A percentile compares a stretch with the other conserved stretches of the same genome.
These are phyloP conservation scores for Fusarium abutilonis DNA, from an alignment of 2,329 filamentous ascomycete species.

Conservation along the genomic window DNA sequence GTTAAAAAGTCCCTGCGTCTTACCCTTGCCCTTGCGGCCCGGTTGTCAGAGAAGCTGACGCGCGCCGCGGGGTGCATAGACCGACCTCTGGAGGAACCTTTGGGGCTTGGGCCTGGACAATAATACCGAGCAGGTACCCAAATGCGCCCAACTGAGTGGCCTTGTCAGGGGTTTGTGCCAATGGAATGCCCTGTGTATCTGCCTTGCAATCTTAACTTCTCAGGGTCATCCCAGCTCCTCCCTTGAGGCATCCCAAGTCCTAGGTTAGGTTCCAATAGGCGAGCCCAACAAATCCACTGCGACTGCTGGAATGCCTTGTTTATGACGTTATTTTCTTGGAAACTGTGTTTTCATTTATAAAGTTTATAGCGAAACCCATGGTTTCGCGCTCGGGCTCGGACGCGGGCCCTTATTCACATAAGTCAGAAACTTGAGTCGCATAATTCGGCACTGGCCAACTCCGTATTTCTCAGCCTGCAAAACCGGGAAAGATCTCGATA, in stretches of 20 bases:
- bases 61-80: slow-evolving; percentile 21
- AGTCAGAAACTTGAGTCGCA: slow-evolving; percentile 6
- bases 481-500: slow-evolving; percentile 19
- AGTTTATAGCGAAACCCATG: background rate
- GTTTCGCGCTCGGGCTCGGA: background rate
- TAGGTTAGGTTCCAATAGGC: slow-evolving; percentile 26
- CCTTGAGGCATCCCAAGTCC: slow-evolving; percentile 1
- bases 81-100: background rate
- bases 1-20: slow-evolving; percentile 6
- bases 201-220: slow-evolving; percentile 33
- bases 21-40: background rate
- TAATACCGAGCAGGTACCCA: slow-evolving; percentile 24
- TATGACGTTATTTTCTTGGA: background rate
- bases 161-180: slow-evolving; percentile 28
- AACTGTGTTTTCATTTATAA: background rate
- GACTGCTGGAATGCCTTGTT: slow-evolving; percentile 18
- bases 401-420: background rate
- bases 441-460: slow-evolving; percentile 5
- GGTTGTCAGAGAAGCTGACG: slow-evolving; percentile 3
- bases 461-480: background rate
- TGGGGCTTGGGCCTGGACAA: no score
- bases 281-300: slow-evolving; percentile 20
- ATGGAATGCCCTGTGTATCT: slow-evolving; percentile 17
- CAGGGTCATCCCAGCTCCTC: slow-evolving; percentile 31
- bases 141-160: slow-evolving; percentile 18